Conservation (phyloP, 495 filamentous ascomycete genomes). For the Evernia prunastri region DNA sequence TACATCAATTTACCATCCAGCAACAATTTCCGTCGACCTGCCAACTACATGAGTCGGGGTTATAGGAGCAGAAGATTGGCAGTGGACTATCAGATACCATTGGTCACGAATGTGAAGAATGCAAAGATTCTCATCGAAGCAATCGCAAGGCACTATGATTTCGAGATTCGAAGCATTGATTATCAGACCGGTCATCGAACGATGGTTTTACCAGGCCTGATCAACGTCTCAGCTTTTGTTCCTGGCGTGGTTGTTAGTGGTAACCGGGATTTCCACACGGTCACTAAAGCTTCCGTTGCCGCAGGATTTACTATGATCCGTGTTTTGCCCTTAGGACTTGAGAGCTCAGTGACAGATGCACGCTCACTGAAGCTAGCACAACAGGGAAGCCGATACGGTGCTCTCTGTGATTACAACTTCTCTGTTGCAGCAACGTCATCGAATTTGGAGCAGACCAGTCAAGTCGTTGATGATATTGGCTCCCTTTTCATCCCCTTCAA, state of each 20-base stretch:
- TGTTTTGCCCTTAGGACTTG: slow-evolving; percentile 69
- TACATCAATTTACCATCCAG: slow-evolving; percentile 98
- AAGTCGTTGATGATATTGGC: slow-evolving; percentile 67
- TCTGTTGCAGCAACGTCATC: slow-evolving; percentile 72
- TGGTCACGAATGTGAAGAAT: slow-evolving; percentile 99
- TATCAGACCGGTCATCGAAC: slow-evolving; percentile 84
- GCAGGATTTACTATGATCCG: slow-evolving; percentile 81
- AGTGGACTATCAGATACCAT: slow-evolving; percentile 93
- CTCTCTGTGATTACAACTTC: slow-evolving; percentile 79
- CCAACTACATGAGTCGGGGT: slow-evolving; percentile 96
- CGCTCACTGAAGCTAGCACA: slow-evolving; percentile 69
- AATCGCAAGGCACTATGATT: slow-evolving; percentile 76
- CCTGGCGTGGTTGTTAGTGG: slow-evolving; percentile 59
- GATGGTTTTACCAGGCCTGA: slow-evolving; percentile 65
- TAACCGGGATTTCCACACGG: slow-evolving; percentile 61
- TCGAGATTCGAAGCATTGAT: slow-evolving; percentile 74
- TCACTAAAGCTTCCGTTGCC: slow-evolving; percentile 68
- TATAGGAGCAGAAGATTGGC: slow-evolving; percentile 96
- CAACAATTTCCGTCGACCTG: slow-evolving; percentile 90
- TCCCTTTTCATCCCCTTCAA: slow-evolving; percentile 87
- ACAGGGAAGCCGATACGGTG: slow-evolving; percentile 59
- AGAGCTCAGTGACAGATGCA: slow-evolving; percentile 66
- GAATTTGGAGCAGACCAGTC: slow-evolving; percentile 69
- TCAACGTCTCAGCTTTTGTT: slow-evolving; percentile 77
- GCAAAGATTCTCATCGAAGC: slow-evolving; percentile 96